A percentile compares a stretch with the other conserved stretches of the same genome.
These are phyloP conservation scores for Mortierella sp. DNA, from an alignment of 371 early-diverging fungal species.

Conservation along the genomic window DNA sequence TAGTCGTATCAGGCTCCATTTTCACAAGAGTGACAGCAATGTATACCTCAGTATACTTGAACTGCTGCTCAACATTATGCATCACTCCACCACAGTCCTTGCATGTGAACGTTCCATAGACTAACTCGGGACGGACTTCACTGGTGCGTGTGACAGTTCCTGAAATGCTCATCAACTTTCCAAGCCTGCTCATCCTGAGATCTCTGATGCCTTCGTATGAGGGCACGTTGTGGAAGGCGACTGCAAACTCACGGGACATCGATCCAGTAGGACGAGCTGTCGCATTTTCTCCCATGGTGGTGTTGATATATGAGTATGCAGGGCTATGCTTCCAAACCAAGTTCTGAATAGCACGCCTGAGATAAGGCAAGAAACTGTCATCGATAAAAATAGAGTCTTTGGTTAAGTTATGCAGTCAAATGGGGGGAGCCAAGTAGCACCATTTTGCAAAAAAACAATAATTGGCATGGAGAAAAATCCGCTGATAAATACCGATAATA, in stretches of 20 bases:
- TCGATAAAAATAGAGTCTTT: background rate
- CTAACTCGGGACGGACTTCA: conserved; percentile 98
- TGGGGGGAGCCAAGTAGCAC: too few species aligned
- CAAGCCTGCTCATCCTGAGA: conserved; percentile 87
- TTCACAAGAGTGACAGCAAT: background rate
- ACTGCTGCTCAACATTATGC: conserved; percentile 94
- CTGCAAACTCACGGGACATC: conserved; percentile 74
- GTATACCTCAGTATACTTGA: conserved; percentile 93
- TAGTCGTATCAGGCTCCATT: too few species aligned
- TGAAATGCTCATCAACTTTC: conserved; percentile 88
- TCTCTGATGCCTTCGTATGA: conserved; percentile 82
- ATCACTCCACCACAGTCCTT: conserved; percentile 88
- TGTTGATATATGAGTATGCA: conserved; percentile 65
- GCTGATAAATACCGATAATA: conserved; percentile 88
- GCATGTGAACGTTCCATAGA: conserved; percentile 95
- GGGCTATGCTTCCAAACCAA: conserved; percentile 76
- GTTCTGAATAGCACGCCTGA: conserved; percentile 87
- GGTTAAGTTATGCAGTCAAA: too few species aligned
- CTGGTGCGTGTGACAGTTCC: conserved; percentile 99
- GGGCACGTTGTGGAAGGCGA: conserved; percentile 82
- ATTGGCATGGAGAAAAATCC: conserved; percentile 7
- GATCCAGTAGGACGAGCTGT: conserved; percentile 32
- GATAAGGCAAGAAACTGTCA: conserved; percentile 84
- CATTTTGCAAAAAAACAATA: too few species aligned
- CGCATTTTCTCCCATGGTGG: conserved; percentile 34